A percentile compares a stretch with the other conserved stretches of the same genome.
These are phyloP conservation scores for Tephrocybe rancida DNA, from an alignment of 768 basidiomycete genomes.

Conservation along the genomic window DNA sequence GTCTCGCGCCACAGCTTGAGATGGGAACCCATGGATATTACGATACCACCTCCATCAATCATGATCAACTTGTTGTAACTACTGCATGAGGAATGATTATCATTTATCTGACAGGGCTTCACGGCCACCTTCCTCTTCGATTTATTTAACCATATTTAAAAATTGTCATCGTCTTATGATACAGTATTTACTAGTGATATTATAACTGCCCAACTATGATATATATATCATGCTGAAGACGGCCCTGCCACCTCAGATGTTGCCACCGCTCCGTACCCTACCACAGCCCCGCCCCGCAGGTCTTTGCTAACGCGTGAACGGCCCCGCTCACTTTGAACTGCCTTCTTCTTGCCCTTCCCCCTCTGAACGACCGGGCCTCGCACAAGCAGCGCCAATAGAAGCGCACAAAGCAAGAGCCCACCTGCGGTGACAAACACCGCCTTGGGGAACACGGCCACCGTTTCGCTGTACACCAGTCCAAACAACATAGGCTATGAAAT, in stretches of 20 bases:
- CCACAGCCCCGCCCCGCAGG: conserved; percentile 37
- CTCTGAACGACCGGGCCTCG: conserved; percentile 38
- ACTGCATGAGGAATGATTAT: too few species aligned
- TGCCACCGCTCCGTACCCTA: conserved; percentile 20
- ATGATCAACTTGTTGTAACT: too few species aligned
- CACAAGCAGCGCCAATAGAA: conserved; percentile 39
- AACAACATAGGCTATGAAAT: conserved; percentile 64
- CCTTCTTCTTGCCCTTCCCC: conserved; percentile 19
- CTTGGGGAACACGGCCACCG: conserved; percentile 70
- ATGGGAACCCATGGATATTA: too few species aligned
- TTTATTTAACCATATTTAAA: too few species aligned
- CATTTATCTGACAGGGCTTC: too few species aligned
- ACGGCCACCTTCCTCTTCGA: too few species aligned
- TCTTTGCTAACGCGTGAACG: conserved; percentile 53
- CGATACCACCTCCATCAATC: too few species aligned
- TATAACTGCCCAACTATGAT: too few species aligned
- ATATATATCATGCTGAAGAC: neutral
- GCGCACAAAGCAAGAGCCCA: conserved; percentile 44
- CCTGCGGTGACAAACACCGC: conserved; percentile 66
- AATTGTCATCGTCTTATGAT: neutral
- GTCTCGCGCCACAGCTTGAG: too few species aligned
- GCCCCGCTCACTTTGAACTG: conserved; percentile 40
- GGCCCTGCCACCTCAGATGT: conserved; percentile 1
- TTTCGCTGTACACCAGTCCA: conserved; percentile 68
- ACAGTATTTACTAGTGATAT: neutral